These are phyloP conservation scores for Tetrapisispora arboricola DNA, from an alignment of 805 yeast genomes.

Conservation along the genomic window DNA sequence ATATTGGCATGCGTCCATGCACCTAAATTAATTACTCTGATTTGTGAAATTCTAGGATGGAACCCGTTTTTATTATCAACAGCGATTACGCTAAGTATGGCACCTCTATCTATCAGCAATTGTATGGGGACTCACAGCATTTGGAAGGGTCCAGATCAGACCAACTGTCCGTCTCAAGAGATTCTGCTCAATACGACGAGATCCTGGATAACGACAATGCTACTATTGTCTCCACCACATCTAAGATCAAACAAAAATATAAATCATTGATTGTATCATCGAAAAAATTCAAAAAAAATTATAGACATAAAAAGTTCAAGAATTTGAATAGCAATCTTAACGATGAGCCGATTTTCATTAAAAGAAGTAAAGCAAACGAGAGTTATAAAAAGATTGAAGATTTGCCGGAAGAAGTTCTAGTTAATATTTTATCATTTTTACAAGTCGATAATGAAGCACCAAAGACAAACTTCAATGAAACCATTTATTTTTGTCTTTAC, in stretches of 20 bases:
- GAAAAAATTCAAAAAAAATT: constrained; percentile 19
- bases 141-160: neutral
- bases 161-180: neutral
- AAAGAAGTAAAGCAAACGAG: neutral
- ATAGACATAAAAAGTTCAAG: constrained; percentile 11
- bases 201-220: constrained; percentile 4
- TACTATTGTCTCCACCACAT: constrained; percentile 7
- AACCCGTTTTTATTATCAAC: constrained; percentile 26
- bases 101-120: constrained; percentile 25
- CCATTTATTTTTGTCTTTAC: constrained; percentile 38
- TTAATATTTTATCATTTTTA: constrained; percentile 16
- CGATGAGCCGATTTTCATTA: neutral
- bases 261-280: constrained; percentile 18
- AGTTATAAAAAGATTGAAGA: constrained; percentile 10
- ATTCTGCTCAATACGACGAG: neutral
- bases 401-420: constrained; percentile 29
- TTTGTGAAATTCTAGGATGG: too few relatives aligned
- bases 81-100: constrained; percentile 32
- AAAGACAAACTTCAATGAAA: constrained; percentile 22
- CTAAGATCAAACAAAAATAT: constrained; percentile 18
- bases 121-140: constrained; percentile 8
- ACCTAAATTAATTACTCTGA: too few relatives aligned
- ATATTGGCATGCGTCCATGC: too few relatives aligned
- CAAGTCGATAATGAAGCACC: neutral
- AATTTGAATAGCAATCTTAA: too few relatives aligned